Base-by-base conservation (phyloP, 768 basidiomycete species). In the Leccinum disarticulatum region DNA sequence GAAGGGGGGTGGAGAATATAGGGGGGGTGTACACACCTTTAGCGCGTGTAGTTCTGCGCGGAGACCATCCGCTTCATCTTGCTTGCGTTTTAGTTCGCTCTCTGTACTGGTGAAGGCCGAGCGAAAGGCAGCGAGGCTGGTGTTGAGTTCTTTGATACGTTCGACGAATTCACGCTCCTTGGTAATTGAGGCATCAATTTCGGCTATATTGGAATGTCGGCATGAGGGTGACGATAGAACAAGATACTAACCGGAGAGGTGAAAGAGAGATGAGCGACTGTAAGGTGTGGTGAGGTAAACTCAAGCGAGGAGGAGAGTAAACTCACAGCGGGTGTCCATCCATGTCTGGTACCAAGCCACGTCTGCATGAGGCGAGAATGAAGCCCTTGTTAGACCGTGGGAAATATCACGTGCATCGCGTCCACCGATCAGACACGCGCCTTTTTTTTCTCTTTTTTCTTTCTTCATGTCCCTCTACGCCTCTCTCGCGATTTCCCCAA, bases 401-500 rank as follows among this genome's bases (percentile, higher is more conserved):
- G 74, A 77, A 43, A 22, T 6, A 6, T 49, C 74, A 75, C 74
- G 70, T 76, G 72, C 15, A 3, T 49, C 35, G 43, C 74, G 73
- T 66, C 71, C 69, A 59, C 30, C 73, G 71, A 69, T 66, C 63
- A 57, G 4, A 59, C 61, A 59, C 58, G 58, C 52, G 58, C 4
- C 31, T 25, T 25, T 33, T 35, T 13, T 54, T 41, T 35, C 28
- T 2, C 0, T 1, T 11, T 11, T 5, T 11, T 11, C 57, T 28
- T 36, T 51, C 22, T 31, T 3, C 1, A 51, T 65, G 59, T 66
- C 61, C 11, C 61, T 68, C 49, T 65, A 62, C 58, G 49, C 56
- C 33, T 73, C 82, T 15, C 80, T 91, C 25, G 77, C 80, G 49
- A 76, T 90, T 52, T 90, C 89, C 36, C 88, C 87, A 0, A 81